Evolutionary conservation across 495 filamentous ascomycete species (phyloP).

Genomic region (Beverwykella pulmonaria): DNA sequence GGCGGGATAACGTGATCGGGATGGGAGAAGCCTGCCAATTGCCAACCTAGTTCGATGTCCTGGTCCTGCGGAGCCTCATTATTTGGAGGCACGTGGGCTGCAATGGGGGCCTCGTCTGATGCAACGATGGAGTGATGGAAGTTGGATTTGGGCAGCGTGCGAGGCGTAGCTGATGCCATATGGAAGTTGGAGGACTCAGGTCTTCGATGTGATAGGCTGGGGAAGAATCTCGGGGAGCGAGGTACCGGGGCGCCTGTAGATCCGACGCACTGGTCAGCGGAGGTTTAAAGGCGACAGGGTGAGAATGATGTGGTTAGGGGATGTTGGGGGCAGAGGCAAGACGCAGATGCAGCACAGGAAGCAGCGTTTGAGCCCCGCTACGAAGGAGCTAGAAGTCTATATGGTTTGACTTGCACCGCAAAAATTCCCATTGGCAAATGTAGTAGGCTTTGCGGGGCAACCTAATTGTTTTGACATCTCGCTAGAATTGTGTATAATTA

Average conservation of each 20-base stretch:
- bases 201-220: conserved; percentile 9
- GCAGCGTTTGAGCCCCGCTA: neutral
- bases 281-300: neutral
- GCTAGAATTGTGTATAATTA: too few species aligned
- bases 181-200: neutral
- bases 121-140: conserved; percentile 19
- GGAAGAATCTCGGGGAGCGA: neutral
- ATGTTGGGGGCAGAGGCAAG: neutral
- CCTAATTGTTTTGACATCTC: too few species aligned
- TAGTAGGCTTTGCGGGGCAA: too few species aligned
- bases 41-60: neutral
- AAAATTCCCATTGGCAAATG: too few species aligned
- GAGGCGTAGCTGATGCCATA: conserved; percentile 35
- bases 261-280: conserved; percentile 2
- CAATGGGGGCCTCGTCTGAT: neutral
- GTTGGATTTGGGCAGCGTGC: conserved; percentile 32
- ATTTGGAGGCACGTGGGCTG: neutral
- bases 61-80: conserved; percentile 2
- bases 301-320: neutral
- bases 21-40: conserved; percentile 1
- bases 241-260: neutral
- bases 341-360: neutral
- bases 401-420: too few species aligned
- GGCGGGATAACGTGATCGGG: conserved; percentile 15
- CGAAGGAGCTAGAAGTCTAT: too few species aligned